Base-by-base conservation (phyloP, 2,329 filamentous ascomycete genomes). In the Aureobasidium sp. region DNA sequence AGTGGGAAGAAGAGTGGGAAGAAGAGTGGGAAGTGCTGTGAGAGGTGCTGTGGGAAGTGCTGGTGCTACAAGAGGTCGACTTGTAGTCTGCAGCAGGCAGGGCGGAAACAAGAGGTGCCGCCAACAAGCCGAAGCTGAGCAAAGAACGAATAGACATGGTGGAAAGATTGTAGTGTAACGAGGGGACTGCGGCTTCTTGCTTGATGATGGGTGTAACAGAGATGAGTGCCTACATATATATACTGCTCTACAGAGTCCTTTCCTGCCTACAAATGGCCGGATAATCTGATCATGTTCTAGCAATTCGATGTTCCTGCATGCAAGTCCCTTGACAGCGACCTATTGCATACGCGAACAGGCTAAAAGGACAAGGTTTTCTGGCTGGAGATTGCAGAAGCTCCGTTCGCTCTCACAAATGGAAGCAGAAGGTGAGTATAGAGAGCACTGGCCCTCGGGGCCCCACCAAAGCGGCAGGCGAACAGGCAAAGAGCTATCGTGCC, bases 61-160 rank as follows among this genome's bases (percentile, higher is more conserved):
- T 59, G 42, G 60, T 48, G 44, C 52, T 62, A 36, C 52, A 58
- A 20, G 62, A 63, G 20, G 47, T 51, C 3, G 53, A 53, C 44
- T 57, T 63, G 39, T 49, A 34, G 36, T 60, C 45, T 17, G 56
- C 62, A 53, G 62, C 56, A 34, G 55, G 47, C 37, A 51, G 37
- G 17, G 56, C 53, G 27, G 56, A 39, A 14, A 47, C 56, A 45
- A 63, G 37, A 63, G 53, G 34, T 15, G 55, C 42, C 8, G 61
- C 57, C 47, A 60, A 25, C 44, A 63, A 44, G 48, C 62, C 53
- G 7, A 53, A 55, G 62, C 34, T 60, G 39, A 63, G 48, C 2
- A 63, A 37, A 17, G 62, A 63, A 41, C 62, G 62, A 15, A 60
- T 51, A 55, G 62, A 60, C 62, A 63, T 63, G 3, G 34, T 47